A percentile compares a stretch with the other conserved stretches of the same genome.
These are phyloP conservation scores for Podospora australis DNA, from an alignment of 495 filamentous ascomycete genomes.

Conservation along the genomic window DNA sequence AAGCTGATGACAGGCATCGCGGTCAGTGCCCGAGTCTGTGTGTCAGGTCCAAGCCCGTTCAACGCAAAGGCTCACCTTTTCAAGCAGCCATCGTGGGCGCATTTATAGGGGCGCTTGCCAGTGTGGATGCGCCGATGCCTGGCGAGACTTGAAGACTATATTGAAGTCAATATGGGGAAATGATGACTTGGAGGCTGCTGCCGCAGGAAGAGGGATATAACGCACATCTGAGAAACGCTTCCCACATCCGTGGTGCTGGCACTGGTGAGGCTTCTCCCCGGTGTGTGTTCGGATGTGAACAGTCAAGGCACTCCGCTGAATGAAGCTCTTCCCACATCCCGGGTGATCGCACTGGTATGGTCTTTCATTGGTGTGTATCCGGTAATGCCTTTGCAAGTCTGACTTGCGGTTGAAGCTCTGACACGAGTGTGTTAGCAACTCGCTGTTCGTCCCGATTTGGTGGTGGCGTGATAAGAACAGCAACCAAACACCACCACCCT, in stretches of 20 bases:
- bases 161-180: constrained; percentile 34
- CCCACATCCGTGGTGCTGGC: constrained; percentile 69
- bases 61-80: constrained; percentile 57
- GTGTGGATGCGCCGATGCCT: constrained; percentile 84
- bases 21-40: constrained; percentile 17
- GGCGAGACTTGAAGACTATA: constrained; percentile 78
- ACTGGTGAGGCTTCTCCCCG: constrained; percentile 83
- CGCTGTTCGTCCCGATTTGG: too few species aligned
- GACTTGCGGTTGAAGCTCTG: constrained; percentile 93
- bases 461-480: background rate
- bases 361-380: constrained; percentile 86
- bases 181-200: background rate
- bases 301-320: constrained; percentile 80
- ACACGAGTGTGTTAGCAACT: constrained; percentile 20
- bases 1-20: constrained; percentile 49
- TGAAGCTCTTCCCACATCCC: constrained; percentile 82
- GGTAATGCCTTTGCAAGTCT: constrained; percentile 78
- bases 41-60: constrained; percentile 10
- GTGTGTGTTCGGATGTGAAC: constrained; percentile 85
- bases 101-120: constrained; percentile 78
- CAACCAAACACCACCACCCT: background rate
- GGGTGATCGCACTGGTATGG: constrained; percentile 66
- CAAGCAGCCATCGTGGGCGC: constrained; percentile 67
- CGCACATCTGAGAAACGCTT: constrained; percentile 85
- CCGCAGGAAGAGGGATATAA: constrained; percentile 6